Conservation (phyloP, 2,329 filamentous ascomycete species). For the Curvularia lunata region DNA sequence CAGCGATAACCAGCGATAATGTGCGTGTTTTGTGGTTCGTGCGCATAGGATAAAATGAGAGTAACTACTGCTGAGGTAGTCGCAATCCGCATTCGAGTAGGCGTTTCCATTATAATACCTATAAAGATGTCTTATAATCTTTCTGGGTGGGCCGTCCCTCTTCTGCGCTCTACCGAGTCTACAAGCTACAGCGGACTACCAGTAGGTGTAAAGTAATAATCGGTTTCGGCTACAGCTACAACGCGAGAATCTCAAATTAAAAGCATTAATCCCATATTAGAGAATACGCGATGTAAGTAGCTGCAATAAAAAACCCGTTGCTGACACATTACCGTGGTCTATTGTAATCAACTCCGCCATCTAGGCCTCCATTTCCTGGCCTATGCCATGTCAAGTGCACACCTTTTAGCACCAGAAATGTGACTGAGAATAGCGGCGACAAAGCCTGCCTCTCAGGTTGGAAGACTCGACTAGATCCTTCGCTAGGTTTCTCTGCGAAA, state of each 20-base stretch:
- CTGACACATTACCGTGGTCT: not conserved
- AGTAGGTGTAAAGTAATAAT: not conserved
- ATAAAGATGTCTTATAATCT: not conserved
- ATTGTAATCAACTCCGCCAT: not conserved
- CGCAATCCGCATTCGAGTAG: not conserved
- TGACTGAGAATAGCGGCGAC: not conserved
- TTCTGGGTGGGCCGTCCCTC: not conserved
- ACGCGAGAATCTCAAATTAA: not conserved
- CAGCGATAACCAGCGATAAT: not conserved
- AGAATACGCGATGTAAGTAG: not conserved
- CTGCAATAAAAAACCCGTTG: not conserved
- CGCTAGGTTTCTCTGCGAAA: not conserved
- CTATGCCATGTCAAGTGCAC: not conserved
- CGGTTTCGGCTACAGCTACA: not conserved
- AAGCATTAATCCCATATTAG: not conserved
- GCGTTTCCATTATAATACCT: not conserved
- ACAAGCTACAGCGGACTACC: not conserved
- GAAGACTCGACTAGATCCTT: not conserved
- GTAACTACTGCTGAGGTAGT: not conserved
- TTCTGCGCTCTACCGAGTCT: not conserved
- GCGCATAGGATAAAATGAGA: too few species aligned
- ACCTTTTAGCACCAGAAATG: not conserved
- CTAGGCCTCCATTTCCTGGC: not conserved
- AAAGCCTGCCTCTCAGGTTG: not conserved
- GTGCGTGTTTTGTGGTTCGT: not conserved